Evolutionary conservation across 148 eudicot genomes (phyloP).

Genomic region (Beta vulgaris): DNA sequence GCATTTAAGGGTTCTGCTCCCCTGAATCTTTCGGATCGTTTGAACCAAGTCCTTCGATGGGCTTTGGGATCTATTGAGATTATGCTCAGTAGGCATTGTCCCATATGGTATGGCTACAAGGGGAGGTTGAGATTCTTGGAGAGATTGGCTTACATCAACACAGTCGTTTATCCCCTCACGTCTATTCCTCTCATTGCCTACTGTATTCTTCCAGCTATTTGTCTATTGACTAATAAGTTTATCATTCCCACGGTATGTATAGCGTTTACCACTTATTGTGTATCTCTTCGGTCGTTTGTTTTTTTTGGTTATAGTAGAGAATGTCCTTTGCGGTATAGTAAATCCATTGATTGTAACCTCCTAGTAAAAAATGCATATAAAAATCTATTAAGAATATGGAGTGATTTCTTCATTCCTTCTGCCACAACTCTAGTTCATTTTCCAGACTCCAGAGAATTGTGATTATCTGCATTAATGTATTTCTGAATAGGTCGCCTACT

Average conservation of each 20-base stretch:
- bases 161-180: constrained; percentile 69
- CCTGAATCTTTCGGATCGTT: constrained; percentile 76
- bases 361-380: neutral
- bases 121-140: constrained; percentile 57
- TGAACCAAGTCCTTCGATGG: constrained; percentile 78
- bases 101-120: constrained; percentile 72
- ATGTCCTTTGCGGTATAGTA: neutral
- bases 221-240: constrained; percentile 61
- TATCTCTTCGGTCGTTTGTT: neutral
- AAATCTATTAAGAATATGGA: neutral
- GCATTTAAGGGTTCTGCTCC: constrained; percentile 82
- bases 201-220: constrained; percentile 64
- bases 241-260: constrained; percentile 41
- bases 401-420: too few species aligned
- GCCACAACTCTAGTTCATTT: neutral
- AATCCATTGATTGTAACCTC: neutral
- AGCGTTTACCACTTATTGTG: neutral
- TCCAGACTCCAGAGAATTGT: too few species aligned
- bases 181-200: constrained; percentile 66
- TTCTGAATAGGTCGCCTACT: neutral
- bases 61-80: constrained; percentile 74
- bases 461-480: too few species aligned
- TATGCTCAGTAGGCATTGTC: constrained; percentile 70
- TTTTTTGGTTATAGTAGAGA: neutral
- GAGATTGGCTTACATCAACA: constrained; percentile 69